Conservation (phyloP, 768 basidiomycete genomes). For the Suillus paluster region DNA sequence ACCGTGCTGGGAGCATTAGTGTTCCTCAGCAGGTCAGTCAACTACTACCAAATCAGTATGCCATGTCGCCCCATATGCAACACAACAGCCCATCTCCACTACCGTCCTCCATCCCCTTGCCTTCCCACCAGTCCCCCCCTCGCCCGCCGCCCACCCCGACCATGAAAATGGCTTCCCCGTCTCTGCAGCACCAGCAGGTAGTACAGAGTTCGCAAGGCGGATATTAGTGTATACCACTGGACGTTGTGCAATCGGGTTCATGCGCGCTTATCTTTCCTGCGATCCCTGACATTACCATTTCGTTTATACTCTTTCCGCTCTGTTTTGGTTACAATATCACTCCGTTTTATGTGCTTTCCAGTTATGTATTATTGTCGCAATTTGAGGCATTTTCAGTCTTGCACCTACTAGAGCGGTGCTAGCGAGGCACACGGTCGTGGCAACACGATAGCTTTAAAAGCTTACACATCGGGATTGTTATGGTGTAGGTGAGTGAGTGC, state of each 20-base stretch:
- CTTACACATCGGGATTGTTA: not conserved
- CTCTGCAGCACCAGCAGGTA: conserved; percentile 57
- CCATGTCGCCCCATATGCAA: conserved; percentile 56
- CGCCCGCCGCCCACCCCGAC: conserved; percentile 54
- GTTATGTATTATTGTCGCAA: conserved; percentile 35
- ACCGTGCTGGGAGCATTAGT: conserved; percentile 31
- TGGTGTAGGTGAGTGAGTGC: not conserved
- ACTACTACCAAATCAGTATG: conserved; percentile 43
- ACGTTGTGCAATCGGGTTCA: conserved; percentile 19
- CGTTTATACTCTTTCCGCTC: conserved; percentile 39
- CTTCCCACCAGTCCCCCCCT: conserved; percentile 50
- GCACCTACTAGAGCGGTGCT: not conserved
- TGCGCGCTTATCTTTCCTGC: conserved; percentile 19
- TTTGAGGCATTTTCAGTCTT: conserved; percentile 4
- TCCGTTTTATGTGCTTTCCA: conserved; percentile 43
- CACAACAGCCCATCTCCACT: conserved; percentile 50
- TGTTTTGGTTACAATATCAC: conserved; percentile 37
- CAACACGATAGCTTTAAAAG: not conserved
- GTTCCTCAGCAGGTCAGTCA: conserved; percentile 26
- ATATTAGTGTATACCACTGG: conserved; percentile 41
- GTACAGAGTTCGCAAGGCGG: conserved; percentile 56
- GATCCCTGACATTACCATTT: conserved; percentile 23
- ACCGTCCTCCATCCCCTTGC: conserved; percentile 43
- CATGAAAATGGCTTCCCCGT: conserved; percentile 58
- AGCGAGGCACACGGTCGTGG: not conserved